Percentiles rank a stretch among this genome's conserved stretches.
These are phyloP conservation scores for Oemleria cerasiformis DNA, from an alignment of 306 rosid genomes.

Conservation along the genomic window DNA sequence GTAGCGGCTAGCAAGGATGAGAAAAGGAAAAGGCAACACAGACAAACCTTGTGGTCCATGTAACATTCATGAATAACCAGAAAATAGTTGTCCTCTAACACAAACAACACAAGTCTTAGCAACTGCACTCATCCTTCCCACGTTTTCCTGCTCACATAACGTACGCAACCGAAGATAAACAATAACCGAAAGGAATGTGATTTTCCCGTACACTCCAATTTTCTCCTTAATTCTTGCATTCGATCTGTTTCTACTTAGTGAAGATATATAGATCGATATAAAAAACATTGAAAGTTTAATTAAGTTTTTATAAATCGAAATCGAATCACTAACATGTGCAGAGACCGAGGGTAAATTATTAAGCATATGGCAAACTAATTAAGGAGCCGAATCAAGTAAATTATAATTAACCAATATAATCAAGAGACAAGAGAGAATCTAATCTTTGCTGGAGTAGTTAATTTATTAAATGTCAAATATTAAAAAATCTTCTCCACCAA, in stretches of 20 bases:
- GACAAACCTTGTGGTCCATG: slow-evolving; percentile 23
- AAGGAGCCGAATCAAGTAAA: background rate
- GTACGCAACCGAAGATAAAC: no score
- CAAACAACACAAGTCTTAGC: no score
- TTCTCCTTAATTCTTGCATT: no score
- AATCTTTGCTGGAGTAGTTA: background rate
- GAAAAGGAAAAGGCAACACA: background rate
- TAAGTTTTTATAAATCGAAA: no score
- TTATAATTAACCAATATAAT: background rate
- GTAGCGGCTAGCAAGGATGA: background rate
- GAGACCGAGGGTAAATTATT: background rate
- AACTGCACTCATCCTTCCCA: background rate
- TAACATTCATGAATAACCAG: background rate
- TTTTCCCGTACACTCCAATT: no score
- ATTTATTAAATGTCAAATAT: background rate
- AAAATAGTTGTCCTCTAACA: slow-evolving; percentile 1
- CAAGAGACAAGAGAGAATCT: background rate
- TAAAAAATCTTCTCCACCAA: background rate
- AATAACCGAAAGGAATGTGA: no score
- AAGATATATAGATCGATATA: no score
- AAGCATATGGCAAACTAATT: background rate
- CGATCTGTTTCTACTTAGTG: no score
- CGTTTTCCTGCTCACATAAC: no score
- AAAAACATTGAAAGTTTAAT: no score
- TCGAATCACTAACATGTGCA: background rate